A percentile compares a stretch with the other conserved stretches of the same genome.
Evolutionary conservation across 495 filamentous ascomycete species (phyloP).

Genomic region (Penicillium taxi): DNA sequence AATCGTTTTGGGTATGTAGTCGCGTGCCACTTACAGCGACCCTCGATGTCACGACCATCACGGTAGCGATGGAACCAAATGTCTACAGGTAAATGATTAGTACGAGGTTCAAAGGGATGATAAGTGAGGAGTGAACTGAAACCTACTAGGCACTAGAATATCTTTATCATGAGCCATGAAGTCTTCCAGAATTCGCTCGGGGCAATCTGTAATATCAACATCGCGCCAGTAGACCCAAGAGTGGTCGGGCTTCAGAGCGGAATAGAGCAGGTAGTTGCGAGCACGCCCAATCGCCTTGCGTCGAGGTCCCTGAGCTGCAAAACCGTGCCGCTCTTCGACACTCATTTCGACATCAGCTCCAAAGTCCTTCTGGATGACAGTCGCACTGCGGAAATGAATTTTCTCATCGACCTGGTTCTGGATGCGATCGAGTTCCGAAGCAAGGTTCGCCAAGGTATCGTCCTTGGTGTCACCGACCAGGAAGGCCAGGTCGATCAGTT

Average conservation of each 20-base stretch:
- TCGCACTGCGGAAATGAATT: conserved; percentile 70
- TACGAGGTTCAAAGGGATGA: background rate
- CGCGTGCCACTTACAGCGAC: conserved; percentile 61
- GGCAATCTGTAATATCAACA: conserved; percentile 90
- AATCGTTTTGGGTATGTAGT: background rate
- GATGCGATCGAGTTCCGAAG: conserved; percentile 76
- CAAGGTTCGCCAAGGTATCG: conserved; percentile 75
- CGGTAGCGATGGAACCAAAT: conserved; percentile 97
- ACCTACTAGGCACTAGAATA: conserved; percentile 90
- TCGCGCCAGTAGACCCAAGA: conserved; percentile 99
- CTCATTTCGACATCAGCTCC: conserved; percentile 57
- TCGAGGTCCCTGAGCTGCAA: conserved; percentile 79
- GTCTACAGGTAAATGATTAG: conserved; percentile 48
- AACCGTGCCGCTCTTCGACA: conserved; percentile 77
- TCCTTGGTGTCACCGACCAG: conserved; percentile 86
- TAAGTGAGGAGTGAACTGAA: background rate
- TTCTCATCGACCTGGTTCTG: conserved; percentile 70
- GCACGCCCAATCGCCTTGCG: conserved; percentile 85
- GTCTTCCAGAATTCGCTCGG: conserved; percentile 81
- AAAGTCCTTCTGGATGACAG: conserved; percentile 87
- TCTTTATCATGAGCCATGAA: conserved; percentile 91
- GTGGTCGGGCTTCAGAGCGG: conserved; percentile 83
- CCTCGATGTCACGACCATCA: conserved; percentile 79
- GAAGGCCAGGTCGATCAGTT: conserved; percentile 92
- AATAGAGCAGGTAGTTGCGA: conserved; percentile 81